Evolutionary conservation across 148 eudicot genomes (phyloP), one percentile per base, ranked within the genome.

Genomic region (Vaccinium macrocarpon): DNA sequence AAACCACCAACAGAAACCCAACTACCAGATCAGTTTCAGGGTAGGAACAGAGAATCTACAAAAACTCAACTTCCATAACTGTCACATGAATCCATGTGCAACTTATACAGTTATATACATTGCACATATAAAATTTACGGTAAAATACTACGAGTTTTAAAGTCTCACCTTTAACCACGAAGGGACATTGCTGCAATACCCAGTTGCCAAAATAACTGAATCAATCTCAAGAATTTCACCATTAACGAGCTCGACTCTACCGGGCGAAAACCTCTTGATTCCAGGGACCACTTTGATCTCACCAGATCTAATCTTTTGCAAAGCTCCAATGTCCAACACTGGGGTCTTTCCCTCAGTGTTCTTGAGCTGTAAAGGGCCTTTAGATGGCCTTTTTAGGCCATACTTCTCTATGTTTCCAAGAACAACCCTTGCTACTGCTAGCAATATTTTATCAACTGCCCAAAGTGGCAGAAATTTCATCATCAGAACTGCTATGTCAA

Each of bases 161-260:
- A 64, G 72, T 49, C 91, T 84, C 81, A 94, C 98, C 97, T 93
- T 91, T 21, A 95, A 90, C 98, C 97, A 95, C 71, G 92, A 82
- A 48, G 98, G 98, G 48, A 94, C 97, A 74, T 95, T 95, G 91
- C 98, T 95, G 66, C 90, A 87, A 86, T 95, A 95, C 8, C 98
- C 98, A 0, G 98, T 95, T 48, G 97, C 97, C 53, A 95, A 92
- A 84, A 95, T 89, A 71, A 92, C 97, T 0, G 97, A 90, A 91
- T 95, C 93, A 21, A 95, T 78, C 83, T 92, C 93, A 61, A 92
- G 86, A 76, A 48, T 74, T 53, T 87, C 82, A 0, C 93, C 95
- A 82, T 92, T 84, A 12, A 91, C 91, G 0, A 95, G 91, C 71
- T 90, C 91, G 2, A 91, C 98, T 82, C 87, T 83, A 2, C 93